Evolutionary conservation across 176 grass and related monocot genomes (phyloP), one percentile per base, ranked within the genome.

Genomic region (Oryza meridionalis): DNA sequence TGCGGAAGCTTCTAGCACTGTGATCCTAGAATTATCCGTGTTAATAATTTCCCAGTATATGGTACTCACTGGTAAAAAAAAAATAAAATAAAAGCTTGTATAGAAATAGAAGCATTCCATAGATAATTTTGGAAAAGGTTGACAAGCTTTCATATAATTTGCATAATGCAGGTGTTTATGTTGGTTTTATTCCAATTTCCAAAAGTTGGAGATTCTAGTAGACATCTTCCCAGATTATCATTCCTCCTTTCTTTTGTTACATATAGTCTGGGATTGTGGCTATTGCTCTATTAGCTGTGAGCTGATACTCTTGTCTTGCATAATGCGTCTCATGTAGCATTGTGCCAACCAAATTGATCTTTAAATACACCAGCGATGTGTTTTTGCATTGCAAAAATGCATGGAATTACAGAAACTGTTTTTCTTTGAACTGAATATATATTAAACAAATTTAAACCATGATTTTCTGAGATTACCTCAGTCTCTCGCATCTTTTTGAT

Each of bases 61-160:
- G 61, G 12, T 80, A 62, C 63, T 80, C 75, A 4, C 12, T 49
- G 46, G 46, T 49, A 61, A 68, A 61, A 68, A 68, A 74, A 68
- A 79, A 31, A 31, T 31, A 31, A 31, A 31, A 31, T 31, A 31
- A 26, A 59, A 10, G 7, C 50, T 21, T 49, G 65, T 75, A 72
- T 45, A 33, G 17, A 29, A 62, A 11, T 35, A 63, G 47, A 89
- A 65, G 35, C 46, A 80, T 63, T 55, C 33, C 32, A 32, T 81
- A 51, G 15, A 77, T 55, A 85, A 69, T 65, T 65, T 73, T 76
- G 65, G 64, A 19, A 24, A 84, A 38, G 40, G n/a, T 61, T 49
- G 38, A 27, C 65, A 33, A 47, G 44, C 45, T 79, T 64, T 21
- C 27, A 49, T 5, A 15, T 49, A 49, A 49, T 49, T 49, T 49